Evolutionary conservation across 2,329 filamentous ascomycete species (phyloP).

Genomic region (Teratosphaeria viscida): DNA sequence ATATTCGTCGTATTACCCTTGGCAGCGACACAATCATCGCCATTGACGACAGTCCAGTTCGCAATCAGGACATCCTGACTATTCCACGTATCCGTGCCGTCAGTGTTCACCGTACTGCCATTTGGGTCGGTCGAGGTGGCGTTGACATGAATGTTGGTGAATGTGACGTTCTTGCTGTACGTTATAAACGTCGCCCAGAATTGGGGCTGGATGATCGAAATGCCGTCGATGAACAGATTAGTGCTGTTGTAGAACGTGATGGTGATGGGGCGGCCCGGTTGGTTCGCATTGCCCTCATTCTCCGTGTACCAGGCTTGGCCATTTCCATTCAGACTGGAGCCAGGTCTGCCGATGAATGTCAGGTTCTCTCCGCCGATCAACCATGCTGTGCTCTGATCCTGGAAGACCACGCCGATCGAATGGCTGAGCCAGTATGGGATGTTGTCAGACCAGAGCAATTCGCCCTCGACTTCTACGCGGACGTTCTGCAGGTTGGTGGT

Average conservation of each 20-base stretch:
- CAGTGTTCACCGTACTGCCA: slow-evolving; percentile 29
- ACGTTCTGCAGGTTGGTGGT: slow-evolving; percentile 36
- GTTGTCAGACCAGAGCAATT: slow-evolving; percentile 31
- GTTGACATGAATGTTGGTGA: slow-evolving; percentile 40
- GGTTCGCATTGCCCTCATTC: slow-evolving; percentile 12
- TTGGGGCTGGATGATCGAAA: slow-evolving; percentile 18
- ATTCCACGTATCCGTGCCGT: slow-evolving; percentile 42
- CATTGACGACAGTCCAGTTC: slow-evolving; percentile 43
- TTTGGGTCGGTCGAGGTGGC: slow-evolving; percentile 28
- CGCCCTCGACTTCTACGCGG: slow-evolving; percentile 39
- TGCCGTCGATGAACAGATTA: slow-evolving; percentile 35
- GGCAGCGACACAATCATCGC: slow-evolving; percentile 44
- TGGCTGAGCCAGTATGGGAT: slow-evolving; percentile 43
- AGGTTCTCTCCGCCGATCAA: slow-evolving; percentile 45
- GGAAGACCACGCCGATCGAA: slow-evolving; percentile 42
- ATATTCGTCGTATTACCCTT: slow-evolving; percentile 50
- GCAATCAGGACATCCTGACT: slow-evolving; percentile 43
- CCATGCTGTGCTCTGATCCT: slow-evolving; percentile 47
- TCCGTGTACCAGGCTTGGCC: slow-evolving; percentile 42
- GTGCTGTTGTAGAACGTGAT: slow-evolving; percentile 42
- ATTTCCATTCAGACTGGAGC: slow-evolving; percentile 46
- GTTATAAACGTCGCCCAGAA: slow-evolving; percentile 13
- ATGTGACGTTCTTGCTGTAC: slow-evolving; percentile 1
- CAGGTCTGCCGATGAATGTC: slow-evolving; percentile 39
- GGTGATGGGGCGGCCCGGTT: slow-evolving; percentile 34